These are phyloP conservation scores for Salvia hispanica DNA, from an alignment of 257 asterid genomes.

Conservation along the genomic window DNA sequence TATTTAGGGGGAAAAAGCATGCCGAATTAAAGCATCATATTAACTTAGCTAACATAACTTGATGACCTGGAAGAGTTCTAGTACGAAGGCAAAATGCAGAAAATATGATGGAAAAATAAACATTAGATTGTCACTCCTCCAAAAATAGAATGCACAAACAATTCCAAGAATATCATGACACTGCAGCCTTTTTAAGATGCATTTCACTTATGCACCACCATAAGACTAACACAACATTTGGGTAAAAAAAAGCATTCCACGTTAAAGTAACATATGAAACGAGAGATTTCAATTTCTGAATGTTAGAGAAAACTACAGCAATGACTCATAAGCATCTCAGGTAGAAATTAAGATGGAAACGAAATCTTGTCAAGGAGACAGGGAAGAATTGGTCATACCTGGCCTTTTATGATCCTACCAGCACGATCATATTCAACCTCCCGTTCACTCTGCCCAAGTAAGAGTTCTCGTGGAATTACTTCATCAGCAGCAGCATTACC, in stretches of 20 bases:
- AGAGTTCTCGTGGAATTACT: constrained; percentile 76
- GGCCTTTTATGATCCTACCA: constrained; percentile 93
- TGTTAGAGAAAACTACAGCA: not conserved
- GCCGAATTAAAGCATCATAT: too few species aligned
- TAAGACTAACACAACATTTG: not conserved
- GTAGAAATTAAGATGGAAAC: not conserved
- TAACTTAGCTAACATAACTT: too few species aligned
- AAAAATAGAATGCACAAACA: not conserved
- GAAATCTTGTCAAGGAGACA: not conserved
- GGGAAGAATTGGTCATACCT: constrained; percentile 53
- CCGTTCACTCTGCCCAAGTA: constrained; percentile 88
- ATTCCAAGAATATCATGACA: constrained; percentile 17
- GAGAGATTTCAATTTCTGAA: constrained; percentile 5
- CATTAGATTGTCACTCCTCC: not conserved
- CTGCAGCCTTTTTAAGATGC: not conserved
- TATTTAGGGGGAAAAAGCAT: too few species aligned
- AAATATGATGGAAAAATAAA: not conserved
- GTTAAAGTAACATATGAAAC: not conserved
- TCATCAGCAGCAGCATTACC: constrained; percentile 95
- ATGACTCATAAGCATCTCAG: not conserved
- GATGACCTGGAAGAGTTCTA: too few species aligned
- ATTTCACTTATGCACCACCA: not conserved
- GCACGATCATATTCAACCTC: constrained; percentile 95
- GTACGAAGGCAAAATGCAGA: not conserved
- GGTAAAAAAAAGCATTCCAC: not conserved